Percentiles rank a stretch among this genome's conserved stretches.
Evolutionary conservation across 306 rosid species (phyloP).

Genomic region (Calophaca sinica): DNA sequence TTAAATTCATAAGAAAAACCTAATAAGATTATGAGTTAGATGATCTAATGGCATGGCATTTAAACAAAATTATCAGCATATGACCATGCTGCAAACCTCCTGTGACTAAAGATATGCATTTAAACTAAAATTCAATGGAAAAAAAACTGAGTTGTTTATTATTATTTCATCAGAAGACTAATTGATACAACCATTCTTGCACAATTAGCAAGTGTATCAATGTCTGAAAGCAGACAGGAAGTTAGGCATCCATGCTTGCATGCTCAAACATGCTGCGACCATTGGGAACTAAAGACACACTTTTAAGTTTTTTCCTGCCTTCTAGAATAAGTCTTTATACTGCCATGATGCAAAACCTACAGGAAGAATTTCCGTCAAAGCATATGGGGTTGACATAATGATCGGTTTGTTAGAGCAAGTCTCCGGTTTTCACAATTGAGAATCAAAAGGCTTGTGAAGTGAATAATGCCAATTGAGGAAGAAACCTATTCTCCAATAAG

Average conservation of each 20-base stretch:
- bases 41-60: constrained; percentile 1
- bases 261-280: neutral
- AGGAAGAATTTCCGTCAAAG: constrained; percentile 6
- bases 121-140: neutral
- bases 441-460: too few relatives aligned
- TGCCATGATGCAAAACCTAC: neutral
- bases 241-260: too few relatives aligned
- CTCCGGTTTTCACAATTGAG: too few relatives aligned
- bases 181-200: constrained; percentile 1
- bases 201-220: neutral
- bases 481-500: too few relatives aligned
- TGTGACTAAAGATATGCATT: neutral
- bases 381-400: neutral
- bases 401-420: neutral
- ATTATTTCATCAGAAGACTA: constrained; percentile 1
- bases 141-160: neutral
- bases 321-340: neutral
- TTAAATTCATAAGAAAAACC: constrained; percentile 4
- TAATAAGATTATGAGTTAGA: constrained; percentile 23
- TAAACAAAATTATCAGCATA: constrained; percentile 24
- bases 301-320: neutral
- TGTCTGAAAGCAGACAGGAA: neutral
- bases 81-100: neutral
- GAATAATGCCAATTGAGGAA: too few relatives aligned
- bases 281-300: neutral